Percentiles rank a stretch among this genome's conserved stretches.
phyloP scores from a whole-genome alignment of 345 rosid genomes.

The Balakata baccata region DNA sequence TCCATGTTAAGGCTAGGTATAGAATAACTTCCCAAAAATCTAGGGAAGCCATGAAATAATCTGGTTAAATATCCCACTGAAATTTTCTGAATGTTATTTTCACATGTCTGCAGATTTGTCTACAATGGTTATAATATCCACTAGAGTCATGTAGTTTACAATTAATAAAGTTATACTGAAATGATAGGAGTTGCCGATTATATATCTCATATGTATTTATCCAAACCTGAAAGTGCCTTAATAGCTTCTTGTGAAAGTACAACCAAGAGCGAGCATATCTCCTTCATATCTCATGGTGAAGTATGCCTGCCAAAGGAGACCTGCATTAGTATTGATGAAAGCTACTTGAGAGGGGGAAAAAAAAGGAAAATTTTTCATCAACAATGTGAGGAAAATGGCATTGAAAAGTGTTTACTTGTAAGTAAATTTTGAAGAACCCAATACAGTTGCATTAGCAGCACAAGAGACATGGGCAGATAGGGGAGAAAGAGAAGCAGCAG shows the following conservation, averaged over 20 bases:
- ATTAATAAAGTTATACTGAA: not conserved
- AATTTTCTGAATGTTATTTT: not conserved
- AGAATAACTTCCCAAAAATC: not conserved
- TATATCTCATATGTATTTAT: slow-evolving; percentile 11
- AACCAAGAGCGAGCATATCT: slow-evolving; percentile 58
- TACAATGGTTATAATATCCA: not conserved
- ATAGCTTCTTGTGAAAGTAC: slow-evolving; percentile 43
- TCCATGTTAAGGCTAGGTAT: not conserved
- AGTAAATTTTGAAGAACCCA: slow-evolving; percentile 37
- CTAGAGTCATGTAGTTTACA: slow-evolving; percentile 2
- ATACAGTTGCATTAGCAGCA: slow-evolving; percentile 28
- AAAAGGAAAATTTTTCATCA: slow-evolving; percentile 11
- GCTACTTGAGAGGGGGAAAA: not conserved
- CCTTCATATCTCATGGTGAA: slow-evolving; percentile 51
- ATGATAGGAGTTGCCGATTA: slow-evolving; percentile 4
- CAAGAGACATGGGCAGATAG: slow-evolving; percentile 33
- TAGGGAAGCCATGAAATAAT: not conserved
- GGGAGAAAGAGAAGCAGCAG: slow-evolving; percentile 30
- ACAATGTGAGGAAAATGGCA: not conserved
- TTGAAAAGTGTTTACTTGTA: slow-evolving; percentile 43
- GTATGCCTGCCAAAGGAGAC: slow-evolving; percentile 53
- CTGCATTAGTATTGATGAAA: slow-evolving; percentile 34
- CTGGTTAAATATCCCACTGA: not conserved
- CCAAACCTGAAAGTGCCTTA: slow-evolving; percentile 46
- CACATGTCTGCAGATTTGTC: not conserved